phyloP scores from a whole-genome alignment of 139 green algal species.

The Bryopsis sp. region DNA sequence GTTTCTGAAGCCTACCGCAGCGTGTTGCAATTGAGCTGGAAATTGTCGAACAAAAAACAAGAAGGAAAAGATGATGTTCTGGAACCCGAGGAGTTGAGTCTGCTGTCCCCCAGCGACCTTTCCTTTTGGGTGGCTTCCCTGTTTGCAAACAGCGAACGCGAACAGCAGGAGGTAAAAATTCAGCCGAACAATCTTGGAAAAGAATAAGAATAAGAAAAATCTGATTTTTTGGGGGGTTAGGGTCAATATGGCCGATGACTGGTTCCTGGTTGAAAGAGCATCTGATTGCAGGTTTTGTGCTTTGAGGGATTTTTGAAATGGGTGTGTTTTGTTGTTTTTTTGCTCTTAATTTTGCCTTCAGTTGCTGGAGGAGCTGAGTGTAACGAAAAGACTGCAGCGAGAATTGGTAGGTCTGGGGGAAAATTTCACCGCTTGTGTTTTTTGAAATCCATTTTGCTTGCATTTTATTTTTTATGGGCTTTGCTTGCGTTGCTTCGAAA shows the following conservation, averaged over 20 bases:
- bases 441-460: no score
- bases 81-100: conserved; percentile 12
- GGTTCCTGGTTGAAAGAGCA: not conserved
- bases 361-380: conserved; percentile 10
- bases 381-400: not conserved
- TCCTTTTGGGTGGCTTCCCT: conserved; percentile 16
- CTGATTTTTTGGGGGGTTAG: no score
- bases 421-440: no score
- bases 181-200: not conserved
- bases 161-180: conserved; percentile 10
- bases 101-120: not conserved
- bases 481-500: no score
- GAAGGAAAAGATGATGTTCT: not conserved
- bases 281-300: not conserved
- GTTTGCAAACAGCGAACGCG: not conserved
- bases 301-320: not conserved
- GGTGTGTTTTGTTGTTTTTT: not conserved
- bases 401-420: conserved; percentile 10
- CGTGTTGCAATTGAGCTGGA: conserved; percentile 3
- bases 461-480: no score
- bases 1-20: conserved; percentile 6
- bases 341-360: not conserved
- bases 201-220: not conserved
- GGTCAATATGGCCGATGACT: no score
- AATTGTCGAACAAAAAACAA: not conserved